These are phyloP conservation scores for Thermoascus crustaceus DNA, from an alignment of 2,329 filamentous ascomycete species.

Conservation along the genomic window DNA sequence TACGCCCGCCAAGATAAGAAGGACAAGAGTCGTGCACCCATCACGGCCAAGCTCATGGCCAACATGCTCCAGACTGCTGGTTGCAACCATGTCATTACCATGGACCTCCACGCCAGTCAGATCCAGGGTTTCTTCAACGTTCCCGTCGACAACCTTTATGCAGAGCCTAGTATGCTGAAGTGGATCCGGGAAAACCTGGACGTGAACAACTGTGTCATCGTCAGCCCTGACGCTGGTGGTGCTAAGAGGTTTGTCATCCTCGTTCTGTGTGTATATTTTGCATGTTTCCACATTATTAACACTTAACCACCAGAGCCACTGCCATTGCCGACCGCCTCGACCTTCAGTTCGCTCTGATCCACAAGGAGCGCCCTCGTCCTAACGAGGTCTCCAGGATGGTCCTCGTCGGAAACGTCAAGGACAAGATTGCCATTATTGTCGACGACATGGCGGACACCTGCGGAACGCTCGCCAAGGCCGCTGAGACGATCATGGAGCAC, in stretches of 20 bases:
- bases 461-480: constrained; percentile 80
- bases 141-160: constrained; percentile 75
- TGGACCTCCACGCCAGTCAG: constrained; percentile 91
- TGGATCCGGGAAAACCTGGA: constrained; percentile 86
- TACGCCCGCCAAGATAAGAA: constrained; percentile 98
- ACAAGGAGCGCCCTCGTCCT: constrained; percentile 87
- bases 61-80: constrained; percentile 97
- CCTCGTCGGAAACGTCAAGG: constrained; percentile 86
- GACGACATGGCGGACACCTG: constrained; percentile 98
- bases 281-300: neutral
- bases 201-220: constrained; percentile 79
- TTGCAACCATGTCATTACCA: constrained; percentile 88
- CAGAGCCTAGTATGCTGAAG: constrained; percentile 81
- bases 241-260: constrained; percentile 61
- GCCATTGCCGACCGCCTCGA: constrained; percentile 89
- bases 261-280: too few relatives aligned
- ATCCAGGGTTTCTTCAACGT: constrained; percentile 95
- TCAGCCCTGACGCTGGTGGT: constrained; percentile 88
- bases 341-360: constrained; percentile 84
- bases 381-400: constrained; percentile 92
- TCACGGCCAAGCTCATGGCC: constrained; percentile 89
- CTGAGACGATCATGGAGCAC: constrained; percentile 77
- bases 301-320: constrained; percentile 53
- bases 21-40: constrained; percentile 90
- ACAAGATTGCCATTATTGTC: constrained; percentile 89